phyloP scores from a whole-genome alignment of 1,139 yeast species.

The Pichia sp. region DNA sequence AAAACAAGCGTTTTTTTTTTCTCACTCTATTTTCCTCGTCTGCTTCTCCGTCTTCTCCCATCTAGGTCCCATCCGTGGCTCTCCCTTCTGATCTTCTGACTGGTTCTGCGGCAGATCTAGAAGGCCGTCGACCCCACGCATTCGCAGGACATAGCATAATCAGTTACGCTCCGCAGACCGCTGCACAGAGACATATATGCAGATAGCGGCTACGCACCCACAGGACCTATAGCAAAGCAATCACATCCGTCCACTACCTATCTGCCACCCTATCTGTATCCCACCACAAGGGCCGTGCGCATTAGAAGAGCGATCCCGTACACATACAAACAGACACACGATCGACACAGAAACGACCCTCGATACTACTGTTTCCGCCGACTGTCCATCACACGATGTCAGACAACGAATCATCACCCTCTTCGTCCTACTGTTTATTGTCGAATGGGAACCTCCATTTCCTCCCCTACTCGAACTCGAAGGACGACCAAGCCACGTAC shows the following conservation, averaged over 20 bases:
- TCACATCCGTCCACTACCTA: not conserved
- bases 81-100: not conserved
- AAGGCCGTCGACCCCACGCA: too few species aligned
- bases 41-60: not conserved
- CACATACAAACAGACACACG: not conserved
- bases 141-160: too few species aligned
- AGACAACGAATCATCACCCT: conserved; percentile 11
- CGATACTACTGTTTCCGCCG: not conserved
- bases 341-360: not conserved
- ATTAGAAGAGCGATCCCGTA: not conserved
- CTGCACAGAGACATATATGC: not conserved
- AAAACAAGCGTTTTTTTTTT: not conserved
- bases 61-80: not conserved
- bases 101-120: not conserved
- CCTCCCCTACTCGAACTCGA: conserved; percentile 22
- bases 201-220: not conserved
- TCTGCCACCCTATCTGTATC: not conserved
- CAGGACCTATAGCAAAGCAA: not conserved
- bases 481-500: not conserved
- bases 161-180: too few species aligned
- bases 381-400: not conserved
- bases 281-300: not conserved
- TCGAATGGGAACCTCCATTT: conserved; percentile 31
- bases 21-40: not conserved
- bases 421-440: conserved; percentile 28